A percentile compares a stretch with the other conserved stretches of the same genome.
Evolutionary conservation across 441 rosid genomes (phyloP).

Genomic region (Erysimum cheiri): DNA sequence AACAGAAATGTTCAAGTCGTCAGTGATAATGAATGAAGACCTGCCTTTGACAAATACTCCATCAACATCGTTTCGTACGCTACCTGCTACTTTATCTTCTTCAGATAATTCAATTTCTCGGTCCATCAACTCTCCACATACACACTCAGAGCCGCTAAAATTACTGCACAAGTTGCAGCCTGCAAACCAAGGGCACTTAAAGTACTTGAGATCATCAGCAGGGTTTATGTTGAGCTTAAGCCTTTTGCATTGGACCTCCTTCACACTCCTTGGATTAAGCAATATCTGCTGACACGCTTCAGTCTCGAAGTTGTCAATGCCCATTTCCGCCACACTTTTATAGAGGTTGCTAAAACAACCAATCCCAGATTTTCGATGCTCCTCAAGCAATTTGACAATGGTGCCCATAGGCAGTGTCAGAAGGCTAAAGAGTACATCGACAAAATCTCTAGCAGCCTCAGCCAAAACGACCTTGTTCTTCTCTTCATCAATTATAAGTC

Average conservation of each 20-base stretch:
- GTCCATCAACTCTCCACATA: not conserved
- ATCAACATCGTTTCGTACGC: not conserved
- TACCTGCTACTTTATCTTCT: not conserved
- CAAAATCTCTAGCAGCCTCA: conserved; percentile 29
- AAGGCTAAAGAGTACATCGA: conserved; percentile 29
- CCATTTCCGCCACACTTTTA: conserved; percentile 24
- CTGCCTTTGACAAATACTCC: conserved; percentile 14
- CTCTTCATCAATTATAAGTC: conserved; percentile 12
- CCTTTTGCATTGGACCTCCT: not conserved
- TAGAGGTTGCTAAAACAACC: conserved; percentile 35
- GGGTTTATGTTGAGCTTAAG: conserved; percentile 32
- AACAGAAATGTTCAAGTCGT: conserved; percentile 12
- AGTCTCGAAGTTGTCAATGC: not conserved
- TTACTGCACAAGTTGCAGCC: not conserved
- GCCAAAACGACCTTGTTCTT: conserved; percentile 32
- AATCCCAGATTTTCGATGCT: conserved; percentile 7
- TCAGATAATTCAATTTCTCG: not conserved
- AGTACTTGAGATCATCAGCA: conserved; percentile 15
- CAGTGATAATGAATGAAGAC: conserved; percentile 19
- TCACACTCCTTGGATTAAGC: conserved; percentile 30
- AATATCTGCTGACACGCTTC: conserved; percentile 6
- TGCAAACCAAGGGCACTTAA: not conserved
- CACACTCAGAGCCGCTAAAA: conserved; percentile 5
- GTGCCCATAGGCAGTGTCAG: conserved; percentile 28
- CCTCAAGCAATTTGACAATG: conserved; percentile 17